Percentiles rank a stretch among this genome's conserved stretches.
Evolutionary conservation across 495 filamentous ascomycete species (phyloP).

Genomic region (Jackrogersella minutella): DNA sequence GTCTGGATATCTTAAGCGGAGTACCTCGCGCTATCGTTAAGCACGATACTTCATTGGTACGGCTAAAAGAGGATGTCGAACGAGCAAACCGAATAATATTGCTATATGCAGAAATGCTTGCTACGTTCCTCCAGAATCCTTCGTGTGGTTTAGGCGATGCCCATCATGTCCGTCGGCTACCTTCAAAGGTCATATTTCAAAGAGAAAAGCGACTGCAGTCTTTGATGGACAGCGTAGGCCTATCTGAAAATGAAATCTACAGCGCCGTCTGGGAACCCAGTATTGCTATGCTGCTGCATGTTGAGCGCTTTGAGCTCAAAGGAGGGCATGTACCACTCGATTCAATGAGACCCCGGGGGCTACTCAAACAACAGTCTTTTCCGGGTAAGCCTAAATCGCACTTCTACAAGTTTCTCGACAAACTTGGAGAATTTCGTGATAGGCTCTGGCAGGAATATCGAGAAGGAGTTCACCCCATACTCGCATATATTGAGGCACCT

Average conservation of each 20-base stretch:
- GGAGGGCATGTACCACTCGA: not conserved
- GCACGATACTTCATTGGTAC: not conserved
- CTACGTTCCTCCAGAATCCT: not conserved
- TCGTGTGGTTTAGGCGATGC: too few species aligned
- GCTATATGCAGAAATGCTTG: conserved; percentile 19
- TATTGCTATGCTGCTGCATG: conserved; percentile 28
- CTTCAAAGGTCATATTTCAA: conserved; percentile 8
- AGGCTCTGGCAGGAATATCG: conserved; percentile 33
- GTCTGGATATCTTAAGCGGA: conserved; percentile 30
- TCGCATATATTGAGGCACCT: not conserved
- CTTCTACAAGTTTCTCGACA: conserved; percentile 31
- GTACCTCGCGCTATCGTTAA: conserved; percentile 4
- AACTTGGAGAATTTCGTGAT: conserved; percentile 34
- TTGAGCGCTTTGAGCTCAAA: conserved; percentile 28
- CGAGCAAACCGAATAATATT: conserved; percentile 30
- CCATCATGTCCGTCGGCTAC: too few species aligned
- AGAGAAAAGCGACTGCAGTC: conserved; percentile 17
- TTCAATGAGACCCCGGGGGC: not conserved
- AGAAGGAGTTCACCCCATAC: conserved; percentile 1
- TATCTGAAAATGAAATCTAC: conserved; percentile 28
- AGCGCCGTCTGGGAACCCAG: conserved; percentile 37
- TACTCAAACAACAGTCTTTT: not conserved
- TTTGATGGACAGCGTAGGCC: not conserved
- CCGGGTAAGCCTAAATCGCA: not conserved
- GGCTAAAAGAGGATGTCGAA: conserved; percentile 6